Evolutionary conservation across 306 rosid species (phyloP).

Genomic region (Ormosia semicastrata): DNA sequence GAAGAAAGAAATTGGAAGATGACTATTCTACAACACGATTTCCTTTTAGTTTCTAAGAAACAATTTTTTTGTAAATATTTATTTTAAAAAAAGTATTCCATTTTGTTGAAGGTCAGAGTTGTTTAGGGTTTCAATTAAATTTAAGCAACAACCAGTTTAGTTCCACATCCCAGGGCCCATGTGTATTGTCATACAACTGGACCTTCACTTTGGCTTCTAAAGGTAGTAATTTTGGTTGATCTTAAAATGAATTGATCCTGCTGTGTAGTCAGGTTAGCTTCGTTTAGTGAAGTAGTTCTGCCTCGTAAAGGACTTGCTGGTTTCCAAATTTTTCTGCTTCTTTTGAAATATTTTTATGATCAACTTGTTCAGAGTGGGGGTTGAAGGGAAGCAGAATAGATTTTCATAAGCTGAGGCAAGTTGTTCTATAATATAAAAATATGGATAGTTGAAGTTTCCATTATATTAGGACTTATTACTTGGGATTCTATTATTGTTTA

Average conservation of each 20-base stretch:
- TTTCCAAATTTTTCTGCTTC: background rate
- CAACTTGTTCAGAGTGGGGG: background rate
- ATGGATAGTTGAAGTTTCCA: background rate
- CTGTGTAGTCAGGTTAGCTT: background rate
- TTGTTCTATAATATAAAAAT: background rate
- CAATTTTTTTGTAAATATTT: too few species aligned
- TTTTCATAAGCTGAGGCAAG: background rate
- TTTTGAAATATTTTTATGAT: background rate
- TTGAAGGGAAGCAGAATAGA: background rate
- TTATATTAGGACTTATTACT: background rate
- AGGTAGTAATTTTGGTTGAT: background rate
- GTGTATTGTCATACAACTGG: background rate
- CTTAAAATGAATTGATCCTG: background rate
- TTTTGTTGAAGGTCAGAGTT: background rate
- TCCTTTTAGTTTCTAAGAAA: too few species aligned
- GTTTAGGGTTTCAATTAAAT: slow-evolving; percentile 2
- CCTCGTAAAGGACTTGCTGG: background rate
- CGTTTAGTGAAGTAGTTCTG: background rate
- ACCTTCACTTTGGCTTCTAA: background rate
- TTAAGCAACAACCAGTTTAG: background rate
- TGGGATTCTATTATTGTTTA: background rate
- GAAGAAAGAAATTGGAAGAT: background rate
- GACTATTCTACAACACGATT: background rate
- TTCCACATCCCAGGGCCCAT: background rate
- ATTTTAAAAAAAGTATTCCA: background rate